Evolutionary conservation across 2,329 filamentous ascomycete species (phyloP), one percentile per base, ranked within the genome.

Genomic region (Dothideomycetes sp.): DNA sequence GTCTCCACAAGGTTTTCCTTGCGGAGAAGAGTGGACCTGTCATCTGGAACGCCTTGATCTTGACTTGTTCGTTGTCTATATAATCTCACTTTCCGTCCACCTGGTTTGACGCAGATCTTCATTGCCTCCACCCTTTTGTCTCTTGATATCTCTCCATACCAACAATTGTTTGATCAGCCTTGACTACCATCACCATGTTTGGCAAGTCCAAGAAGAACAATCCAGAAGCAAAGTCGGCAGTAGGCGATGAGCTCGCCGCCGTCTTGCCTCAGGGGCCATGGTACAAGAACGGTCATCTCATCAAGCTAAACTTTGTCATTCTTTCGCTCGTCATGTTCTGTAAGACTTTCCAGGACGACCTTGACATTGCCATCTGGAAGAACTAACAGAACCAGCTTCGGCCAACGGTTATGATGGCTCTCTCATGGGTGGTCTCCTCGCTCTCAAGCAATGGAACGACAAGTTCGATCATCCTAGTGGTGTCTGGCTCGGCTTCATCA

Each of bases 341-440:
- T 45, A 28, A 42, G 50, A 6, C 9, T 13, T 8, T 15, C n/a
- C n/a, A n/a, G n/a, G n/a, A n/a, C n/a, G n/a, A n/a, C n/a, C n/a
- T n/a, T n/a, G n/a, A n/a, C n/a, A n/a, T n/a, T n/a, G n/a, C n/a
- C n/a, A n/a, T n/a, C n/a, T n/a, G n/a, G n/a, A n/a, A n/a, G n/a
- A n/a, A n/a, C n/a, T n/a, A n/a, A n/a, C n/a, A n/a, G n/a, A n/a
- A n/a, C n/a, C n/a, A n/a, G n/a, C 37, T 32, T 40, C 37, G 10
- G 32, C 32, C 7, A 34, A 34, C n/a, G 32, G 32, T 6, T 34
- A 38, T 19, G 35, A 38, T 16, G 37, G 47, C 7, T 63, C 61
- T 1, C 57, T 69, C 44, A 64, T 66, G 62, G 69, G 69, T 45
- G 65, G 64, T 11, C 54, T 69, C 0, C 64, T 69, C 36, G 59